Evolutionary conservation across 2,329 filamentous ascomycete genomes (phyloP).

Genomic region (Paraphaeosphaeria minitans): DNA sequence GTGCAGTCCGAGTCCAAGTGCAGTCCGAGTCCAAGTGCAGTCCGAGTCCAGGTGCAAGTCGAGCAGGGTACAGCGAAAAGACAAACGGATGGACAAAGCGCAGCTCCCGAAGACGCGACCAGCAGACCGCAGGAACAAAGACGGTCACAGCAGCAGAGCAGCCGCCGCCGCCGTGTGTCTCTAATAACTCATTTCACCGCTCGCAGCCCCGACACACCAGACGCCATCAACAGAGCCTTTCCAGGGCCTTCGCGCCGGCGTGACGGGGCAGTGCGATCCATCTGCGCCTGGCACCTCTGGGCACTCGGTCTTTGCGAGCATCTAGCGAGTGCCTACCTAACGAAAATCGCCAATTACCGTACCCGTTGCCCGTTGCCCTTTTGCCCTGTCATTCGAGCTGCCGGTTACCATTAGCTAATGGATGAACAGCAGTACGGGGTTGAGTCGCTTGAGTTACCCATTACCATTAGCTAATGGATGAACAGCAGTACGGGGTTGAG

Average conservation of each 20-base stretch:
- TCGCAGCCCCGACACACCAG: conserved; percentile 4
- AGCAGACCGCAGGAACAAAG: background rate
- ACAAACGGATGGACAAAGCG: conserved; percentile 6
- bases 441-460: conserved; percentile 21
- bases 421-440: no score
- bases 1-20: background rate
- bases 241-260: conserved; percentile 26
- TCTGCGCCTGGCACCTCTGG: conserved; percentile 24
- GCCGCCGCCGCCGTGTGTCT: background rate
- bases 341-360: no score
- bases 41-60: background rate
- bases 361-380: conserved; percentile 1
- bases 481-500: no score
- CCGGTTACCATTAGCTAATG: conserved; percentile 31
- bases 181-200: conserved; percentile 7
- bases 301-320: conserved; percentile 24
- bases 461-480: conserved; percentile 32
- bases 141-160: no score
- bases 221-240: conserved; percentile 13
- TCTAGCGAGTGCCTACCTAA: background rate
- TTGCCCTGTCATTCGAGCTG: conserved; percentile 16
- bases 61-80: conserved; percentile 7
- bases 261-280: conserved; percentile 26
- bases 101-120: conserved; percentile 4
- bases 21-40: background rate